Conservation (phyloP, 2,329 filamentous ascomycete genomes). For the Apiospora saccharicola region DNA sequence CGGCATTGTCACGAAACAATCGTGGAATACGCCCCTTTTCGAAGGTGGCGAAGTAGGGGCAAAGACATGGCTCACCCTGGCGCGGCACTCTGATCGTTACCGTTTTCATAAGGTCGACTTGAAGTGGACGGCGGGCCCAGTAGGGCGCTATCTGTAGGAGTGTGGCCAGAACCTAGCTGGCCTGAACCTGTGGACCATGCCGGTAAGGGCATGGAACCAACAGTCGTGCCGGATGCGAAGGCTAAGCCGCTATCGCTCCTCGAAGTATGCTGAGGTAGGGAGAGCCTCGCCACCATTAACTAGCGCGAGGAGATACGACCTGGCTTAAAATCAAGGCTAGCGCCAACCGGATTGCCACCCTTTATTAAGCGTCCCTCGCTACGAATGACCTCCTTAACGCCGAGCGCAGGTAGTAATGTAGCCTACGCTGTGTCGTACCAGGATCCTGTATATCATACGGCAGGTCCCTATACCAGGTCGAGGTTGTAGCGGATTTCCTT, state of each 20-base stretch:
- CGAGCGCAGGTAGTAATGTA: neutral
- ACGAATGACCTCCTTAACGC: neutral
- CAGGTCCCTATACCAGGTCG: neutral
- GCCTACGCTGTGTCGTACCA: neutral
- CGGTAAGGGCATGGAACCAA: neutral
- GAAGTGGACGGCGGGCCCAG: neutral
- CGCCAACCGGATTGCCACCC: conserved; percentile 1
- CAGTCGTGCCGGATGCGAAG: neutral
- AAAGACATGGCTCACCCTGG: neutral
- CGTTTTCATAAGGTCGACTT: neutral
- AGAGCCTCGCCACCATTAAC: neutral
- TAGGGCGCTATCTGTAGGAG: neutral
- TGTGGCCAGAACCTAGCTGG: neutral
- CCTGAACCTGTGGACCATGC: neutral
- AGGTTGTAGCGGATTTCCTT: neutral
- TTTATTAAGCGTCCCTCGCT: neutral
- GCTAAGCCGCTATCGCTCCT: neutral
- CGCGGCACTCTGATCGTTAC: neutral
- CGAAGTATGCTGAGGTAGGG: neutral
- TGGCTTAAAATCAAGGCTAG: neutral
- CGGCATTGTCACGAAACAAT: neutral
- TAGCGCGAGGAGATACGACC: neutral
- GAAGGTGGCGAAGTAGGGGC: neutral
- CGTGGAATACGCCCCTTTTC: neutral
- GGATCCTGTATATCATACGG: neutral